Conservation (phyloP, 768 basidiomycete genomes). For the Phanerochaete sordida region DNA sequence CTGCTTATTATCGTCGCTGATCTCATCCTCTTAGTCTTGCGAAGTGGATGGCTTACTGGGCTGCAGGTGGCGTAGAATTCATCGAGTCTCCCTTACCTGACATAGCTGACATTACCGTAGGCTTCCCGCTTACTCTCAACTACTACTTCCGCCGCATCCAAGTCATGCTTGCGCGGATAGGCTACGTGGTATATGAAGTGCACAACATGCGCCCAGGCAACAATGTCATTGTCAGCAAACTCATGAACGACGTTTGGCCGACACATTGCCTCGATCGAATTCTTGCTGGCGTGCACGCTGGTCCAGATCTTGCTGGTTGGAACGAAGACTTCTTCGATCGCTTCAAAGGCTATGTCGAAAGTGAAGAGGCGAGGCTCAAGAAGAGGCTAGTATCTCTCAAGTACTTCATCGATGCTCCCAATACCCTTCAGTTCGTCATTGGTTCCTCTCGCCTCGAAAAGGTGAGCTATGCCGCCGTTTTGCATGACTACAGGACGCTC, state of each 20-base stretch:
- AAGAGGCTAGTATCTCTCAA: not conserved
- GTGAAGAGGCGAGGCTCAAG: constrained; percentile 7
- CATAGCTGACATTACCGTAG: not conserved
- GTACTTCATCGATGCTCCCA: constrained; percentile 10
- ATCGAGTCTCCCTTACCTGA: too few relatives aligned
- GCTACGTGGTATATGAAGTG: not conserved
- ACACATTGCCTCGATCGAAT: constrained; percentile 7
- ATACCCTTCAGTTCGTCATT: constrained; percentile 8
- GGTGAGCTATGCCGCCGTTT: not conserved
- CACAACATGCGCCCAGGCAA: not conserved
- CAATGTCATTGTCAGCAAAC: not conserved
- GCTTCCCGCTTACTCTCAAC: constrained; percentile 11
- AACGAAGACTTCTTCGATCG: not conserved
- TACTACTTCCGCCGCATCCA: constrained; percentile 17
- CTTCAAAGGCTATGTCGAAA: constrained; percentile 6
- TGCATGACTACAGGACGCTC: not conserved
- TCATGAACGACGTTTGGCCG: not conserved
- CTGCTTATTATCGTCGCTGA: not conserved
- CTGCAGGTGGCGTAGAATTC: constrained; percentile 10
- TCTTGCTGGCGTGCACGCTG: constrained; percentile 10
- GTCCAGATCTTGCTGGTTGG: constrained; percentile 1
- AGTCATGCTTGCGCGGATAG: constrained; percentile 6
- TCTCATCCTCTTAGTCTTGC: constrained; percentile 1
- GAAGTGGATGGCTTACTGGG: constrained; percentile 20
- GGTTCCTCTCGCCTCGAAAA: constrained; percentile 7